Evolutionary conservation across 2,329 filamentous ascomycete genomes (phyloP).

Genomic region (Botrytis porri): DNA sequence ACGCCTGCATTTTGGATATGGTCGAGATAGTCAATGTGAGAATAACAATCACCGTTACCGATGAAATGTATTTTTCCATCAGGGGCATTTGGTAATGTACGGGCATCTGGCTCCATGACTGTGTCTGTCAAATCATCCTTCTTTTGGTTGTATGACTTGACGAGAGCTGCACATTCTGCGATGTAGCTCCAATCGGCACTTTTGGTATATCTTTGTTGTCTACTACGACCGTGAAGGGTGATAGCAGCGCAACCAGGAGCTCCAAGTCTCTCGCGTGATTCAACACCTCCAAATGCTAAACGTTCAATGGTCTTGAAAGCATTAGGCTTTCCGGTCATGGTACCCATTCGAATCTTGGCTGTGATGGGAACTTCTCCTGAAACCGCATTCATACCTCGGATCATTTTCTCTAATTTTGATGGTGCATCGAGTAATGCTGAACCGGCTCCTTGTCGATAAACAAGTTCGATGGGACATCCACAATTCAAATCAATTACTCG

Average conservation of each 20-base stretch:
- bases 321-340: constrained; percentile 73
- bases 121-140: constrained; percentile 71
- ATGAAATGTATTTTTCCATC: constrained; percentile 81
- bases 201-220: constrained; percentile 91
- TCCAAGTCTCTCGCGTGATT: constrained; percentile 66
- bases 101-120: constrained; percentile 69
- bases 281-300: constrained; percentile 74
- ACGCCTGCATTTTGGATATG: constrained; percentile 76
- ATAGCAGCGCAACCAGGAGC: constrained; percentile 89
- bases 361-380: constrained; percentile 89
- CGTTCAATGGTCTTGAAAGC: constrained; percentile 79
- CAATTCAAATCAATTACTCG: constrained; percentile 95
- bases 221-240: constrained; percentile 87
- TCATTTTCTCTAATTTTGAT: constrained; percentile 87
- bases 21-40: constrained; percentile 80
- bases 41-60: constrained; percentile 96
- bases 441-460: constrained; percentile 83
- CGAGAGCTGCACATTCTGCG: constrained; percentile 78
- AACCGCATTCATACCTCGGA: constrained; percentile 93
- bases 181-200: constrained; percentile 96
- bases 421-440: constrained; percentile 88
- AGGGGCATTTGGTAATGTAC: constrained; percentile 63
- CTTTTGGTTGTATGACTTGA: constrained; percentile 74
- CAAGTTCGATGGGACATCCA: constrained; percentile 92
- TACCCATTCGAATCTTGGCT: constrained; percentile 91